These are phyloP conservation scores for Ophiostoma piceae DNA, from an alignment of 2,329 filamentous ascomycete species.

Conservation along the genomic window DNA sequence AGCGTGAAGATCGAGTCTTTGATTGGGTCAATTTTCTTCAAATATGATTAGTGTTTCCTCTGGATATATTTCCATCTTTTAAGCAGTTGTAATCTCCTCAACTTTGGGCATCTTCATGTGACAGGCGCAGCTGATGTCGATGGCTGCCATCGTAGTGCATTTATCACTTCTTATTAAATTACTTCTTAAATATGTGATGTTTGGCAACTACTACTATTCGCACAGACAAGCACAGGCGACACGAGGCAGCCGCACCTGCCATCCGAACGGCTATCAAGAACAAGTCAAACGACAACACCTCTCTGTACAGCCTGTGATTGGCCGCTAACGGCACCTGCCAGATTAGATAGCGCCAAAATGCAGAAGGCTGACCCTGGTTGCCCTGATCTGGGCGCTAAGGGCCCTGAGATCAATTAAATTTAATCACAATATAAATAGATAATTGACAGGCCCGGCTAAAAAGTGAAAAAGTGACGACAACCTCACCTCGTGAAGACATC, in stretches of 20 bases:
- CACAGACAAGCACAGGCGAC: neutral
- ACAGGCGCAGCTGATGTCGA: neutral
- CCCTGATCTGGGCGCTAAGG: slow-evolving; percentile 1
- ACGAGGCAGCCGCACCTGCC: slow-evolving; percentile 4
- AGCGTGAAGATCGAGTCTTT: too few species aligned
- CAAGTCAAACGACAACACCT: neutral
- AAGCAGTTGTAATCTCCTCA: neutral
- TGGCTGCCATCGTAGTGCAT: neutral
- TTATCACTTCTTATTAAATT: neutral
- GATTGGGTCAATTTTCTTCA: neutral
- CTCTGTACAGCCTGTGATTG: neutral
- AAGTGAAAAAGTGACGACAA: slow-evolving; percentile 7
- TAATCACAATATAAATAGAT: slow-evolving; percentile 1
- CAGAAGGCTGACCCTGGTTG: slow-evolving; percentile 6
- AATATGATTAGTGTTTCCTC: neutral
- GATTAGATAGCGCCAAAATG: neutral
- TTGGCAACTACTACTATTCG: neutral
- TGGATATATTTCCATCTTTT: neutral
- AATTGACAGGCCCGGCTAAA: neutral
- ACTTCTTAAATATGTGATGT: neutral
- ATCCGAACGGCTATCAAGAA: neutral
- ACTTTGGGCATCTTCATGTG: neutral
- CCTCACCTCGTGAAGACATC: slow-evolving; percentile 9
- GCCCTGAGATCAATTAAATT: neutral
- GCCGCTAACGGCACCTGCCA: neutral